Evolutionary conservation across 1,284 basidiomycete species (phyloP), one percentile per base, ranked within the genome.

Genomic region (Wallemia mellicola): DNA sequence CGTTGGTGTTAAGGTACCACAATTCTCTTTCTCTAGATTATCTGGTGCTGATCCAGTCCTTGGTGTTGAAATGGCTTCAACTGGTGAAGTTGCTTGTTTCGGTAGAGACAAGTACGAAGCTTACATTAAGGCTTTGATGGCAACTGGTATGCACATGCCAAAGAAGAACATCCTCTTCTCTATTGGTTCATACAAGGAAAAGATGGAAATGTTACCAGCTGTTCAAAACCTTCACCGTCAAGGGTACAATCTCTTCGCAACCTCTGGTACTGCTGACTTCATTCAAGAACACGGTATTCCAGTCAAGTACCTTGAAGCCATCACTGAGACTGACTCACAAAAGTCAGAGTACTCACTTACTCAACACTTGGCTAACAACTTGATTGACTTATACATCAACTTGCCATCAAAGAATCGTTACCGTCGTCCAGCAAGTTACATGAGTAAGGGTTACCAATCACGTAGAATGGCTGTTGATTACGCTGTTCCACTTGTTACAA

Each of bases 51-150:
- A 98, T 70, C 92, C 92, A 19, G 83, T 98, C 24, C 78, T 98
- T n/a, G 94, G 94, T 68, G 92, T 98, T 59, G 92, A 98, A 75
- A 98, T 98, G 92, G 92, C 92, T 19, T 96, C 92, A n/a, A 98
- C 92, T 1, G 92, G 92, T 64, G 92, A 98, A 71, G 92, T 98
- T 27, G 94, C 94, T 33, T 96, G 92, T 72, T 98, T 98, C 71
- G 92, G 94, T 27, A 81, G 78, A 65, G 84, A 98, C 75, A 94
- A 92, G 73, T 96, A 95, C 71, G 92, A 98, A 70, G 92, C 92
- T 3, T 98, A 98, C 71, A 76, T 96, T 67, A 96, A 96, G 74
- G 89, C 87, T 2, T 76, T 96, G 64, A 86, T 98, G 64, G 92
- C 92, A 26, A 94, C 92, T 1, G 91, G 92, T 30, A 94, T 96